Evolutionary conservation across 345 rosid species (phyloP).

Genomic region (Erodium maritimum): DNA sequence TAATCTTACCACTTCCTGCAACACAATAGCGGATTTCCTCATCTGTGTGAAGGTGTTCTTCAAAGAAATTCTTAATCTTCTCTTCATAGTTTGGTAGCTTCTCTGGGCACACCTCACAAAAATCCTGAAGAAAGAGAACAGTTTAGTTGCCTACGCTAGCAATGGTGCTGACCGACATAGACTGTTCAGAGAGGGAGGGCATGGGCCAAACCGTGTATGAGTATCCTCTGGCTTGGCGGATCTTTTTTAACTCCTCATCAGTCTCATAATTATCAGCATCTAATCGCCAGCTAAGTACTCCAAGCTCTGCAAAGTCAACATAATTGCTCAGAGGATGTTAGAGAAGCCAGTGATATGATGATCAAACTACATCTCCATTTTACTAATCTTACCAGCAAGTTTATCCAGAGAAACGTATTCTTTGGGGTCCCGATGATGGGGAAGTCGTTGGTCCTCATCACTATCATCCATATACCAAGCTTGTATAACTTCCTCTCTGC

Average conservation of each 20-base stretch:
- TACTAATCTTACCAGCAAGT: background rate
- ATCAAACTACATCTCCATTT: background rate
- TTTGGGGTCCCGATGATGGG: constrained; percentile 76
- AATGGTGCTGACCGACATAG: background rate
- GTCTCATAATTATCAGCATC: constrained; percentile 89
- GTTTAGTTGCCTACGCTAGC: background rate
- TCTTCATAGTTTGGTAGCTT: constrained; percentile 79
- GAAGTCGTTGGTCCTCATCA: constrained; percentile 75
- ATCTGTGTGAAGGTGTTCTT: constrained; percentile 94
- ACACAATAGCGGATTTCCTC: constrained; percentile 91
- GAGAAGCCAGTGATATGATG: constrained; percentile 1
- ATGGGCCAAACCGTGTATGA: constrained; percentile 58
- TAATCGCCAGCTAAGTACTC: constrained; percentile 81
- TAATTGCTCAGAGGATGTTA: background rate
- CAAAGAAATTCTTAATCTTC: constrained; percentile 76
- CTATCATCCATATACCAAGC: constrained; percentile 96
- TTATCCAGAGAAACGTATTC: constrained; percentile 52
- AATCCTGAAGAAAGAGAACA: constrained; percentile 18
- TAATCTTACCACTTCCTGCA: constrained; percentile 70
- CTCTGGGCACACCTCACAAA: constrained; percentile 82
- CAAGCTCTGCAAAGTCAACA: constrained; percentile 46
- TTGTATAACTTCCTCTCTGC: constrained; percentile 65
- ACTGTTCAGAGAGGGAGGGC: background rate
- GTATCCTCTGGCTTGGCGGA: constrained; percentile 76
- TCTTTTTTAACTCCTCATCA: constrained; percentile 78